These are phyloP conservation scores for Bryum argenteum DNA, from an alignment of 225 moss, liverwort and hornwort genomes.

Conservation along the genomic window DNA sequence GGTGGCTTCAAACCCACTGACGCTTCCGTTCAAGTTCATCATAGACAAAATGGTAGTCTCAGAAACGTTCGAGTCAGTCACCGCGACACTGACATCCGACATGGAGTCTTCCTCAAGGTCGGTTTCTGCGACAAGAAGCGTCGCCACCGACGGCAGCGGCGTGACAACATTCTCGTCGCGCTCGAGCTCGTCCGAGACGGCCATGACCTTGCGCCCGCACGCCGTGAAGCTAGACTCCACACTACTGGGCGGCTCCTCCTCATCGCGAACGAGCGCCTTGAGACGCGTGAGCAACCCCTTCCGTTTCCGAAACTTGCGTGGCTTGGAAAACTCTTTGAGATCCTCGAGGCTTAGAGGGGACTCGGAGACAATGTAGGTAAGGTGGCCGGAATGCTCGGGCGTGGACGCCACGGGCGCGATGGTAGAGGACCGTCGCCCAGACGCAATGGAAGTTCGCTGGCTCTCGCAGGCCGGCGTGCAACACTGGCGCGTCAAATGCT, in stretches of 20 bases:
- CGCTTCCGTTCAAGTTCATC: constrained; percentile 57
- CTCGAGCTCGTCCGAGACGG: constrained; percentile 39
- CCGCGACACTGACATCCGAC: constrained; percentile 45
- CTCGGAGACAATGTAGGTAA: constrained; percentile 36
- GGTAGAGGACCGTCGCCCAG: constrained; percentile 46
- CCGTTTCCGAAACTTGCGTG: constrained; percentile 29
- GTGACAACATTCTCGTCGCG: background rate
- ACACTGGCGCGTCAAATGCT: constrained; percentile 53
- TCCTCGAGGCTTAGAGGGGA: constrained; percentile 36
- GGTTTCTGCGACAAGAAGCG: constrained; percentile 39
- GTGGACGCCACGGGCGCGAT: constrained; percentile 35
- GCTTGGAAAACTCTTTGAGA: constrained; percentile 9
- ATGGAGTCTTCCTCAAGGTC: constrained; percentile 39
- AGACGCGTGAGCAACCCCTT: constrained; percentile 49
- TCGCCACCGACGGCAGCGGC: constrained; percentile 27
- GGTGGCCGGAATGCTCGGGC: constrained; percentile 38
- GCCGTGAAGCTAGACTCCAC: constrained; percentile 49
- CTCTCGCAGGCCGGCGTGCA: constrained; percentile 54
- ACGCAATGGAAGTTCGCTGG: constrained; percentile 46
- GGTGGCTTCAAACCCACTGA: constrained; percentile 32
- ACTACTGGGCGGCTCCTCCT: background rate
- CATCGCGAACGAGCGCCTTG: constrained; percentile 31
- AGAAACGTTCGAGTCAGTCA: constrained; percentile 51
- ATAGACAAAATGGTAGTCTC: constrained; percentile 51
- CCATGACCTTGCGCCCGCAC: constrained; percentile 45